Base-by-base conservation (phyloP, 331 rosid species). In the Acacia pycnantha region DNA sequence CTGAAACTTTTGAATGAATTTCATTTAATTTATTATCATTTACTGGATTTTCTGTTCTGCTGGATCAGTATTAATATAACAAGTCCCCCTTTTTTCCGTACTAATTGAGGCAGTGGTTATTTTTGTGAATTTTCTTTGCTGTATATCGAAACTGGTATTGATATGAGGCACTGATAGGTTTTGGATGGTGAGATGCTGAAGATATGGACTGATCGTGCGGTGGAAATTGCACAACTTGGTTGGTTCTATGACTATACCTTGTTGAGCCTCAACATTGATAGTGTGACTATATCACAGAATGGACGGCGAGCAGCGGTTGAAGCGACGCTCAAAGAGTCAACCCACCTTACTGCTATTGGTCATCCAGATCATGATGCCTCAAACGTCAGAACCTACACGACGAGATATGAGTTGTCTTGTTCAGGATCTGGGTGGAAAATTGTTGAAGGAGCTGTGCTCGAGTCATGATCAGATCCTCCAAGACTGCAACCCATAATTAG, bases 101-200 rank as follows among this genome's bases (percentile, higher is more conserved):
- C n/a, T 67, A 16, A 76, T n/a, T 21, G 77, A 71, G 80, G 33
- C 43, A 65, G 75, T 51, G 8, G 15, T 81, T 80, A 46, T 71
- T 43, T 78, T 9, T 0, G 22, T 77, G 74, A 47, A 73, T 18
- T 74, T 76, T 68, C 48, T 46, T 76, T 79, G 21, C 37, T 62
- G 16, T 65, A 18, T 76, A 19, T 67, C 31, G 54, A 22, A 65
- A 80, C 70, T 73, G 69, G 61, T 26, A 9, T 82, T 82, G 85
- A 87, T 48, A 50, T 53, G 81, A 51, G 48, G 73, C 61, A 21
- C 47, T 86, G 82, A 14, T 85, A 95, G 99, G 91, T 90, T 81
- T 87, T 95, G 93, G 99, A 93, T 4, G 97, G 98, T 76, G 92
- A 89, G 88, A 95, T 95, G 99, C 85, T 95, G 94, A 92, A 92